These are phyloP conservation scores for Fusarium mundagurra DNA, from an alignment of 2,329 filamentous ascomycete genomes.

Conservation along the genomic window DNA sequence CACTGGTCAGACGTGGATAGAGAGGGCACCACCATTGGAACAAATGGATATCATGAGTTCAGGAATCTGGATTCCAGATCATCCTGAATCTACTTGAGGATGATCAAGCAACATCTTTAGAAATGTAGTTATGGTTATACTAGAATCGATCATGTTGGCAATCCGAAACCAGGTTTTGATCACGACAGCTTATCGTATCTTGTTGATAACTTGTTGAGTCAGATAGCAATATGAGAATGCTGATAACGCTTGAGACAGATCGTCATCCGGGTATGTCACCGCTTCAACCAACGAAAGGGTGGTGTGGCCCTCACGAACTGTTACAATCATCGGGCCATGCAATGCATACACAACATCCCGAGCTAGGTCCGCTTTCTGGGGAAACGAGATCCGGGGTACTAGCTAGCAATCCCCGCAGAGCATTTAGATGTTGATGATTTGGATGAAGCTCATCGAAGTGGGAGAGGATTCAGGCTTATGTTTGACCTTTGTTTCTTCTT, in stretches of 20 bases:
- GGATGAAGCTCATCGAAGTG: constrained; percentile 4
- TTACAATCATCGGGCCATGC: not conserved
- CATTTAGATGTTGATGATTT: constrained; percentile 7
- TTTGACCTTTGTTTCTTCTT: not conserved
- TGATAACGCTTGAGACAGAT: not conserved
- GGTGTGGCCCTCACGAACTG: constrained; percentile 29
- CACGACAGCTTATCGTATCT: not conserved
- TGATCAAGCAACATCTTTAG: not conserved
- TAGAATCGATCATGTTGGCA: not conserved
- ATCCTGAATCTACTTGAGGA: constrained; percentile 12
- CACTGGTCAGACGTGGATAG: constrained; percentile 45
- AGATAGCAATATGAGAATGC: constrained; percentile 1
- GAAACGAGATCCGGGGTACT: constrained; percentile 32
- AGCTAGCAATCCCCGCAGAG: constrained; percentile 27
- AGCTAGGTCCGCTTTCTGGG: constrained; percentile 30
- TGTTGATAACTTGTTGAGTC: constrained; percentile 1
- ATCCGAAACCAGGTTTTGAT: constrained; percentile 9
- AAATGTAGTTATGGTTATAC: constrained; percentile 1
- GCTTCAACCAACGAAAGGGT: constrained; percentile 12
- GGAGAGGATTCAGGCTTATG: constrained; percentile 1
- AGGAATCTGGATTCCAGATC: constrained; percentile 33
- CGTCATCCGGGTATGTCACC: constrained; percentile 6
- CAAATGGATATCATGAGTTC: constrained; percentile 41
- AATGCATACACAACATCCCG: constrained; percentile 15
- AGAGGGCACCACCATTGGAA: constrained; percentile 41